phyloP scores from a whole-genome alignment of 148 eudicot genomes.

The Dianthus caryophyllus region DNA sequence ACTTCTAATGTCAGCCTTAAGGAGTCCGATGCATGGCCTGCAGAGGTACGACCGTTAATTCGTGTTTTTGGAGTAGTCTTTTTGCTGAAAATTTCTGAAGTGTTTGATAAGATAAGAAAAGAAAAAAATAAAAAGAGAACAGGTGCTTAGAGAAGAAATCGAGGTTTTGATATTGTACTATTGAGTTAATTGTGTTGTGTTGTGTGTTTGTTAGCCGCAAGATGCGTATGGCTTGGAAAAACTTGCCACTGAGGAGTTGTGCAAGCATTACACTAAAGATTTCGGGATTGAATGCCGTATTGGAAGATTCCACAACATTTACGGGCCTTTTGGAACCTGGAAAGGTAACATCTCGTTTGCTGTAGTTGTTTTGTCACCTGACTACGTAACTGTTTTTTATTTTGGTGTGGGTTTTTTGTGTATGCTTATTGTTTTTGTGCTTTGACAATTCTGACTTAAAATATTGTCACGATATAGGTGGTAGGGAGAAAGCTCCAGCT shows the following conservation, averaged over 20 bases:
- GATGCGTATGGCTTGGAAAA: slow-evolving; percentile 62
- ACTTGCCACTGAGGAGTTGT: slow-evolving; percentile 54
- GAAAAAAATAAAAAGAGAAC: no score
- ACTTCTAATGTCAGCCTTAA: slow-evolving; percentile 49
- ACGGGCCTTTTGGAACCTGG: slow-evolving; percentile 62
- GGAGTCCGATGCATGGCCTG: slow-evolving; percentile 61
- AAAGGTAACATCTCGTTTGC: slow-evolving; percentile 32
- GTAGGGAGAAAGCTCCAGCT: slow-evolving; percentile 59
- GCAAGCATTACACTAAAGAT: slow-evolving; percentile 58
- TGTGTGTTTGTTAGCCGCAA: slow-evolving; percentile 37
- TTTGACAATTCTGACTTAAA: not conserved
- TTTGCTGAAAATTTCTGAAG: no score
- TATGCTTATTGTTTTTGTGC: not conserved
- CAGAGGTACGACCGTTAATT: slow-evolving; percentile 34
- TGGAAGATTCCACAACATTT: slow-evolving; percentile 65
- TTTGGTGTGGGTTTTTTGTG: not conserved
- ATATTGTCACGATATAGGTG: slow-evolving; percentile 26
- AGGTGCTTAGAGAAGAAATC: no score
- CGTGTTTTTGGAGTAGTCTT: no score
- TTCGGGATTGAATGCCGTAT: slow-evolving; percentile 51
- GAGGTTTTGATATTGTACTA: no score
- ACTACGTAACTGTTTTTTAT: not conserved
- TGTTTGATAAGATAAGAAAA: no score
- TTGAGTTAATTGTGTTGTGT: not conserved
- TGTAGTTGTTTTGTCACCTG: not conserved